Base-by-base conservation (phyloP, 148 eudicot genomes). In the Vaccinium darrowii region DNA sequence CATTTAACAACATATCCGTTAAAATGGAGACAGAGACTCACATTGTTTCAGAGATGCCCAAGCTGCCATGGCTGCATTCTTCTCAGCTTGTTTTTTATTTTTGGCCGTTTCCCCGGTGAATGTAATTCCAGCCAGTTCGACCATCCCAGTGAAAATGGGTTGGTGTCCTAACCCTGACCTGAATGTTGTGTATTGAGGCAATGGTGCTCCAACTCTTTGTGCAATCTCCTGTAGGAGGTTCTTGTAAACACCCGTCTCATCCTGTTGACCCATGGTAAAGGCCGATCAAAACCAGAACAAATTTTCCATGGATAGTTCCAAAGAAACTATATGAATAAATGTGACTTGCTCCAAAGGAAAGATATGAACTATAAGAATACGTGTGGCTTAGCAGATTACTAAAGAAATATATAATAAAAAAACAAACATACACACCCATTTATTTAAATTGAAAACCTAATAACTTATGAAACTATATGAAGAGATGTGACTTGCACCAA, bases 11-110 rank as follows among this genome's bases (percentile, higher is more conserved):
- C 18, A 49, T 43, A 62, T 33, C 12, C 27, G 43, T n/a, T 76
- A 30, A 71, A 82, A 19, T 71, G 47, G 30, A 72, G 78, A 30
- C 8, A 12, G 12, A 65, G 80, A 87, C 94, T 90, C 87, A 92
- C 96, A 79, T 87, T 90, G 92, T 88, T 92, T 92, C 49, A 93
- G 90, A 58, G 93, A 92, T 65, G 90, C 88, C 97, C 97, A 94
- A 36, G 97, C 94, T 80, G 97, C 89, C 93, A 94, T 84, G 74
- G 97, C 97, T 57, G 97, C 94, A 87, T 92, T 92, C 84, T 94
- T 94, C 86, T 94, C 97, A 12, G 97, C 97, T 84, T 94, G 97
- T 74, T 92, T 94, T 80, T 94, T 94, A 85, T 91, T 94, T 90
- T 94, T 94, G 82, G 97, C 97, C 15, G 90, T 88, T 84, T 92